Evolutionary conservation across 352 stramenopile genomes (phyloP).

Genomic region (Pythium rishiriense): DNA sequence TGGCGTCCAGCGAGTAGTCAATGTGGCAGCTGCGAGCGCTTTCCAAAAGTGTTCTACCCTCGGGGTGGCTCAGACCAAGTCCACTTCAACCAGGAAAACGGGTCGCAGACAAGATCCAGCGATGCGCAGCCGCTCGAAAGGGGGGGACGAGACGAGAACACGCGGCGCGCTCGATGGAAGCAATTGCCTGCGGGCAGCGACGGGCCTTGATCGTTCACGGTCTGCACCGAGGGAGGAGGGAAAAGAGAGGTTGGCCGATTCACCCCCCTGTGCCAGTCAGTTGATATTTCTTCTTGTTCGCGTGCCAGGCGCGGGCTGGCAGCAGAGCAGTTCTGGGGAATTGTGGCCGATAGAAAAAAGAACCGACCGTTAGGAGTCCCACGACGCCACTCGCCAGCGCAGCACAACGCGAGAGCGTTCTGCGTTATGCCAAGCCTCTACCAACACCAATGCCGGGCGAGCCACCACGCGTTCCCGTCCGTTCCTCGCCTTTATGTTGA

Average conservation of each 20-base stretch:
- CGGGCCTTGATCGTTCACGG: background rate
- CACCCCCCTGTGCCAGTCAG: background rate
- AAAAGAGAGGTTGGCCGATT: too few species aligned
- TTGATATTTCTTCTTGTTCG: background rate
- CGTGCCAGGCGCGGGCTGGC: background rate
- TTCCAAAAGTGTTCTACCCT: constrained; percentile 22
- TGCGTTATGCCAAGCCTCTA: background rate
- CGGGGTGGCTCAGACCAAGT: background rate
- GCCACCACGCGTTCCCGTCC: too few species aligned
- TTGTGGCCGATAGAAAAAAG: constrained; percentile 13
- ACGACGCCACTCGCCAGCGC: background rate
- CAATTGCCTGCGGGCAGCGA: too few species aligned
- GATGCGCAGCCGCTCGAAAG: constrained; percentile 16
- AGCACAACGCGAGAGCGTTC: background rate
- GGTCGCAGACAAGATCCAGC: background rate
- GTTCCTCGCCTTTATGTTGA: too few species aligned
- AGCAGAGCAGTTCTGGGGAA: background rate
- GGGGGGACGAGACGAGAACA: background rate
- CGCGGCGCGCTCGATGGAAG: background rate
- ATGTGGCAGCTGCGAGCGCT: constrained; percentile 17
- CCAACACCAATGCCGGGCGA: too few species aligned
- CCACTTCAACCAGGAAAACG: constrained; percentile 22
- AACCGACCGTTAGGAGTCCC: background rate
- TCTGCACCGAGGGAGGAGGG: background rate
- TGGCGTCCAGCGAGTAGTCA: background rate